These are phyloP conservation scores for Dictyostelium purpureum DNA, from an alignment of 78 protist genomes.

Conservation along the genomic window DNA sequence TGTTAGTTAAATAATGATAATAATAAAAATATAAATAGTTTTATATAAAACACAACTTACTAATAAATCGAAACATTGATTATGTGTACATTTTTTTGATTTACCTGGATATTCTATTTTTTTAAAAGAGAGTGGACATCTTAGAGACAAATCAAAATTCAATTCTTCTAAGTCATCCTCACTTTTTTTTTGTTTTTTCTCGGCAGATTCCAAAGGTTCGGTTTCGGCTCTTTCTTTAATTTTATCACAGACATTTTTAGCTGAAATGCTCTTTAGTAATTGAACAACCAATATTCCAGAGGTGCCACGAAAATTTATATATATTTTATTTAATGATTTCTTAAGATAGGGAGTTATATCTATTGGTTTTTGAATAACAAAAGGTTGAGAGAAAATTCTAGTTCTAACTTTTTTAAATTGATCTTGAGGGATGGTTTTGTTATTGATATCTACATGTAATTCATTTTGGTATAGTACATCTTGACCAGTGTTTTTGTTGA, in stretches of 20 bases:
- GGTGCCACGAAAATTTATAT: not conserved
- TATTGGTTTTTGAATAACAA: constrained; percentile 14
- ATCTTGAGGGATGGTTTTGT: not conserved
- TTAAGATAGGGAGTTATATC: constrained; percentile 20
- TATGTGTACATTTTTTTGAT: constrained; percentile 16
- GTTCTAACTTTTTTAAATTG: constrained; percentile 15
- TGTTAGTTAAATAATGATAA: not conserved
- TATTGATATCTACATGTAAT: not conserved
- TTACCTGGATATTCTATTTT: constrained; percentile 19
- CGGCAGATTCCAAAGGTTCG: not conserved
- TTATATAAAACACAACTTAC: not conserved
- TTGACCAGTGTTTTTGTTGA: not conserved
- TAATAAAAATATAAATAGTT: not conserved
- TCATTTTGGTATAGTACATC: not conserved
- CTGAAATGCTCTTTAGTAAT: not conserved
- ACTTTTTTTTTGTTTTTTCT: not conserved
- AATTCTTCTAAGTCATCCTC: constrained; percentile 41
- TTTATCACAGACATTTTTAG: not conserved
- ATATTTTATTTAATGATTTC: not conserved
- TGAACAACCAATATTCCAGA: constrained; percentile 11
- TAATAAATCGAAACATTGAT: constrained; percentile 38
- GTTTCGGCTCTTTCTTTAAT: not conserved
- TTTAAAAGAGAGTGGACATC: constrained; percentile 28
- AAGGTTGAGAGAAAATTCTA: constrained; percentile 9
- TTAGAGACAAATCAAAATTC: constrained; percentile 1